phyloP scores from a whole-genome alignment of 2,329 filamentous ascomycete genomes.

The Lecanicillium sp. region DNA sequence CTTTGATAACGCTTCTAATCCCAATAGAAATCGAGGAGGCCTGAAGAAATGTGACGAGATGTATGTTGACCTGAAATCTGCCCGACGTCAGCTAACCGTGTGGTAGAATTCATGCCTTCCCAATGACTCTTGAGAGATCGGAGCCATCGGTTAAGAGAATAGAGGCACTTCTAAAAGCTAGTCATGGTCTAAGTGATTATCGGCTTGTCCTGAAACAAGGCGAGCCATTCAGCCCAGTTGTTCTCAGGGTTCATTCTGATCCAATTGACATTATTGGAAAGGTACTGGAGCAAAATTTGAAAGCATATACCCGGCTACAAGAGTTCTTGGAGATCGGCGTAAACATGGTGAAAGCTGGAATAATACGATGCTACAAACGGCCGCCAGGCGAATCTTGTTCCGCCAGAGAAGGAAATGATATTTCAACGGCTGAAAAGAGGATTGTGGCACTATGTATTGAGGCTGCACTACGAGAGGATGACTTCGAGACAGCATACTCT shows the following conservation, averaged over 20 bases:
- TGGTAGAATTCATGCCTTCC: constrained; percentile 55
- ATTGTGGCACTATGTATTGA: constrained; percentile 77
- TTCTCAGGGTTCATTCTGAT: constrained; percentile 68
- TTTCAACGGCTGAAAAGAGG: constrained; percentile 48
- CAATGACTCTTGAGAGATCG: constrained; percentile 45
- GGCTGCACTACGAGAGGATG: constrained; percentile 66
- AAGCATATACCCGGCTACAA: constrained; percentile 67
- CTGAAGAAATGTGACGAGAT: constrained; percentile 72
- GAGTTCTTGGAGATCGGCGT: constrained; percentile 63
- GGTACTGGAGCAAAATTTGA: constrained; percentile 66
- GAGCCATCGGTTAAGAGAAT: constrained; percentile 44
- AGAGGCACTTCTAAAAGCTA: constrained; percentile 61
- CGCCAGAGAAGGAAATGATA: constrained; percentile 21
- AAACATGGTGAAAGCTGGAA: constrained; percentile 56
- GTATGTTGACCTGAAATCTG: constrained; percentile 33
- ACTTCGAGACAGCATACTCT: constrained; percentile 81
- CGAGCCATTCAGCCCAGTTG: constrained; percentile 71
- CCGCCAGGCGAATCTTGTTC: background rate
- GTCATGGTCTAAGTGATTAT: constrained; percentile 69
- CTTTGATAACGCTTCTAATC: constrained; percentile 78
- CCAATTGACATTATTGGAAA: constrained; percentile 66
- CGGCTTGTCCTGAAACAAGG: constrained; percentile 71
- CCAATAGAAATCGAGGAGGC: constrained; percentile 66
- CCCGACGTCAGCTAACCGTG: constrained; percentile 13
- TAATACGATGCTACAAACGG: constrained; percentile 18